These are phyloP conservation scores for Avena atlantica DNA, from an alignment of 176 grass and related monocot species.

Conservation along the genomic window DNA sequence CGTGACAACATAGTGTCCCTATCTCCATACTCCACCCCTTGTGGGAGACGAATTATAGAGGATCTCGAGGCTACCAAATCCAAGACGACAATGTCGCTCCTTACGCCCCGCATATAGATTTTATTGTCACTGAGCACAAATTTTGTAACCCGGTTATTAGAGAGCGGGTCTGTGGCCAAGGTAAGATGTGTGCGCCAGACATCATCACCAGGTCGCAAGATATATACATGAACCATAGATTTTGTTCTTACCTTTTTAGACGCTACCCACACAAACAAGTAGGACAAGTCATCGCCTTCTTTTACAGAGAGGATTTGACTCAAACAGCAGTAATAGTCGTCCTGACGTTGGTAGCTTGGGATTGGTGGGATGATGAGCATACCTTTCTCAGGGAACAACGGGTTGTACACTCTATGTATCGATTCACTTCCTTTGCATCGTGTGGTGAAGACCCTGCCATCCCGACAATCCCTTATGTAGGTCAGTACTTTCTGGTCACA, in stretches of 20 bases:
- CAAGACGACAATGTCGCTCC: background rate
- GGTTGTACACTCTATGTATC: background rate
- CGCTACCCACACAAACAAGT: background rate
- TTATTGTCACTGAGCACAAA: background rate
- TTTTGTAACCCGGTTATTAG: background rate
- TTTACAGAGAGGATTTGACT: background rate
- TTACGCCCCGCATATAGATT: background rate
- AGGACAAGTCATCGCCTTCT: background rate
- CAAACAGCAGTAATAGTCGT: background rate
- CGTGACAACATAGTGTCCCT: background rate
- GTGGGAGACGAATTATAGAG: background rate
- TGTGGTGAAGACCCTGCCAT: background rate
- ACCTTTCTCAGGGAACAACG: background rate
- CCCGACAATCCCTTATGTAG: background rate
- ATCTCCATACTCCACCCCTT: background rate
- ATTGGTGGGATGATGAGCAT: background rate
- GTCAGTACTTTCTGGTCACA: no score
- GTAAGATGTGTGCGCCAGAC: background rate
- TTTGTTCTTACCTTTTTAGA: background rate
- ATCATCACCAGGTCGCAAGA: background rate
- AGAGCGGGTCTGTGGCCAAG: background rate
- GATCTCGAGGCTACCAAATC: background rate
- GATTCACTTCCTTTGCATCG: background rate
- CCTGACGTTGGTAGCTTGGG: background rate
- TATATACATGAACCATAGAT: background rate